Evolutionary conservation across 306 rosid genomes (phyloP).

Genomic region (Sindora glabra): DNA sequence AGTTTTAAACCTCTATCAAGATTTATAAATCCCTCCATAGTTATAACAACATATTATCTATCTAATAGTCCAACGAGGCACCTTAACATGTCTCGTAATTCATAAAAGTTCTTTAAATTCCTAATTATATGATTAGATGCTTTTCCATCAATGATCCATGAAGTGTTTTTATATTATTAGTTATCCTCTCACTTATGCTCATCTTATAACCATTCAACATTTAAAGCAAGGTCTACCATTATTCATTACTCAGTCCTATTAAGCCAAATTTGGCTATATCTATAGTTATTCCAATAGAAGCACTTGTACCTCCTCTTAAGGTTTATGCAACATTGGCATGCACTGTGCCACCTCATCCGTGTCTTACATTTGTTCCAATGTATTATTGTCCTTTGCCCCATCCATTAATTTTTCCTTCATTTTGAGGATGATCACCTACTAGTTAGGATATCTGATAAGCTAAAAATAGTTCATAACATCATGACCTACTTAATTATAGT

Average conservation of each 20-base stretch:
- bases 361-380: not conserved
- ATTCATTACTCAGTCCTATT: not conserved
- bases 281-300: no score
- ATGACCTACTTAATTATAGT: not conserved
- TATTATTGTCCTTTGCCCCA: not conserved
- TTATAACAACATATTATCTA: not conserved
- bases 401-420: not conserved
- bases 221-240: not conserved
- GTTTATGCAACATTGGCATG: not conserved
- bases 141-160: not conserved
- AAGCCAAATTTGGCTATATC: no score
- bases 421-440: not conserved
- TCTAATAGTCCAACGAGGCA: not conserved
- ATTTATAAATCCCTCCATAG: not conserved
- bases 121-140: not conserved
- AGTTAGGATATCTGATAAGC: not conserved
- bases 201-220: not conserved
- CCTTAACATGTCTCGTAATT: not conserved
- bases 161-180: not conserved
- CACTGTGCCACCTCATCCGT: not conserved
- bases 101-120: not conserved
- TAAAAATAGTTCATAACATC: not conserved
- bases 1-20: not conserved
- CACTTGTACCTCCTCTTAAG: not conserved
- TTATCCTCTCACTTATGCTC: no score